Evolutionary conservation across 768 basidiomycete genomes (phyloP), one percentile per base, ranked within the genome.

Genomic region (Lactarius akahatsu): DNA sequence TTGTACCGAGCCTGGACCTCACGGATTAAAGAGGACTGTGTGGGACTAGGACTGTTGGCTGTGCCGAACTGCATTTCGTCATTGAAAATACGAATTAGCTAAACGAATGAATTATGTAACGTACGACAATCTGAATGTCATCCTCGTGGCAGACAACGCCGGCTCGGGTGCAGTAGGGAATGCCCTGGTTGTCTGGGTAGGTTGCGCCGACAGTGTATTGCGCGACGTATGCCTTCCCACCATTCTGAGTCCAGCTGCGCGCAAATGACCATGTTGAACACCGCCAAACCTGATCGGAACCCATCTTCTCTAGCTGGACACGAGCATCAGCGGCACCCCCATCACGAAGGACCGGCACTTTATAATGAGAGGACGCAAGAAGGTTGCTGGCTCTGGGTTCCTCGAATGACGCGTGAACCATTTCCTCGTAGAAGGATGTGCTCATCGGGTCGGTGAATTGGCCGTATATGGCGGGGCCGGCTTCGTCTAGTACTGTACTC

Each of bases 101-200:
- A 50, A 43, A 47, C 52, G 16, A 56, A 50, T 47, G 50, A 54
- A 50, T 45, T 3, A 30, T 52, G 36, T 26, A 30, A 82, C 87
- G 65, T 77, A 88, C 88, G 66, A 92, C 83, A 73, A 90, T 86
- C 78, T 87, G 77, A 66, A 93, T 92, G 72, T 94, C 92, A 73
- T 92, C 91, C 74, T 92, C 83, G 74, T 92, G 91, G 76, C 91
- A 92, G 45, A 91, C 86, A 38, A 78, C 75, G 41, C 86, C 87
- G 36, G 78, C 41, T 69, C 81, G 74, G 6, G 79, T 80, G 76
- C 91, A 92, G 73, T 81, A 85, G 0, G 84, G 71, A 56, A 85
- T 77, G 1, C 64, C 78, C 47, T 79, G 79, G 76, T 91, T 92
- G 50, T 81, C 82, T 13, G 89, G 86, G 74, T 91, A 90, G n/a